phyloP scores from a whole-genome alignment of 202 grass and related monocot genomes.

The Panicum virgatum region DNA sequence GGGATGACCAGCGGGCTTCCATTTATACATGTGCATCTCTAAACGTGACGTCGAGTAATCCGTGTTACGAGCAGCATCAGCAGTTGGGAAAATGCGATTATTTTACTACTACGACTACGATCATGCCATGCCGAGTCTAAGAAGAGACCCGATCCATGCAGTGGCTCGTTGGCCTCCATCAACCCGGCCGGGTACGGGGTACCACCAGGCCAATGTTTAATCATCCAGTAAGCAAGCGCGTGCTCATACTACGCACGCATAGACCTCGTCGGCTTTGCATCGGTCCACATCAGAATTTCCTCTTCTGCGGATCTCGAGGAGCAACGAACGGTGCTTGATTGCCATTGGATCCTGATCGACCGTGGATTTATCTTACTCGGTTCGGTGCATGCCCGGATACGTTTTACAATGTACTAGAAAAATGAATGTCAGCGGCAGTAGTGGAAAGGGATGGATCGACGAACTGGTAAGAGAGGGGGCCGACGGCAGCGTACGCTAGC shows the following conservation, averaged over 20 bases:
- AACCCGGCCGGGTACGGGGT: too few species aligned
- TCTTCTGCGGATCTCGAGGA: background rate
- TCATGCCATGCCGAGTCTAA: conserved; percentile 35
- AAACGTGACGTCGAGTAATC: background rate
- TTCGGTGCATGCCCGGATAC: background rate
- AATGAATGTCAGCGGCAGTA: background rate
- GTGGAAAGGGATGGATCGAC: background rate
- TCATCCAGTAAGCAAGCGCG: too few species aligned
- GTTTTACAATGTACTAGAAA: background rate
- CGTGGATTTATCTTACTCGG: background rate
- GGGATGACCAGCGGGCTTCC: background rate
- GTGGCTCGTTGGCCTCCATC: background rate
- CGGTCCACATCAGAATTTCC: background rate
- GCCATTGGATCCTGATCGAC: background rate
- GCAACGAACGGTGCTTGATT: background rate
- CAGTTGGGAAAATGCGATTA: background rate
- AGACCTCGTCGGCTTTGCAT: conserved; percentile 3
- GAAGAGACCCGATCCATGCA: conserved; percentile 28
- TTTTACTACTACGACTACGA: background rate
- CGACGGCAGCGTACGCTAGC: too few species aligned
- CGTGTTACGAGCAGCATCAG: background rate
- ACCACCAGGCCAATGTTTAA: too few species aligned
- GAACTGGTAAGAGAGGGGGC: background rate
- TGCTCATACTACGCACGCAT: conserved; percentile 11
- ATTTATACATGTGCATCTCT: conserved; percentile 6